Evolutionary conservation across 1,284 basidiomycete genomes (phyloP).

Genomic region (Irpex sp.): DNA sequence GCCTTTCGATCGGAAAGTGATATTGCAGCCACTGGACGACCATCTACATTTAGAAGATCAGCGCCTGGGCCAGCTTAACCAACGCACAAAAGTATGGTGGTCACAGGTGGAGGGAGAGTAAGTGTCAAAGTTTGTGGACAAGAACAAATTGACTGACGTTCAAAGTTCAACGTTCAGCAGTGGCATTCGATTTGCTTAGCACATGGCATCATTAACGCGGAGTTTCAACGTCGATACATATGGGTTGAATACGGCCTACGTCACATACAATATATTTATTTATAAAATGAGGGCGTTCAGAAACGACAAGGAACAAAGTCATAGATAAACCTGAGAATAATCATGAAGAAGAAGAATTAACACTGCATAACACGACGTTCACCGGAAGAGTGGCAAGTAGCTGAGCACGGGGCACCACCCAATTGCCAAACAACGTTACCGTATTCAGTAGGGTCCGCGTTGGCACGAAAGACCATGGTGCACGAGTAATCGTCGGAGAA

Average conservation of each 20-base stretch:
- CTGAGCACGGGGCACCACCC: not conserved
- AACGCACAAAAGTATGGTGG: not conserved
- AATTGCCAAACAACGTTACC: not conserved
- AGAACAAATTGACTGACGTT: not conserved
- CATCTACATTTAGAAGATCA: conserved; percentile 8
- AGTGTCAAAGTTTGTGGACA: not conserved
- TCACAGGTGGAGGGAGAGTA: not conserved
- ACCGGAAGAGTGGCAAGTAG: not conserved
- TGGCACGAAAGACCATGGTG: not conserved
- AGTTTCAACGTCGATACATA: too few relatives aligned
- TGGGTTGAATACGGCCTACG: too few relatives aligned
- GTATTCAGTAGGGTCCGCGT: not conserved
- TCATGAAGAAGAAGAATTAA: not conserved
- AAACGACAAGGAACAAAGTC: not conserved
- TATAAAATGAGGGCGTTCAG: too few relatives aligned
- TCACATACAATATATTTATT: too few relatives aligned
- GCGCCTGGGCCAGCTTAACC: conserved; percentile 1
- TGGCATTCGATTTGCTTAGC: too few relatives aligned
- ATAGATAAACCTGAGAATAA: not conserved
- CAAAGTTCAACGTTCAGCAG: not conserved
- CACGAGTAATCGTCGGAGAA: not conserved
- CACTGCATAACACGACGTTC: not conserved
- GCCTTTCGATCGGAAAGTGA: conserved; percentile 6
- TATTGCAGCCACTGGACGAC: not conserved
- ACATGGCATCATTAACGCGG: too few relatives aligned